phyloP scores from a whole-genome alignment of 192 early-diverging fungal species.

The Linnemannia schmuckeri region DNA sequence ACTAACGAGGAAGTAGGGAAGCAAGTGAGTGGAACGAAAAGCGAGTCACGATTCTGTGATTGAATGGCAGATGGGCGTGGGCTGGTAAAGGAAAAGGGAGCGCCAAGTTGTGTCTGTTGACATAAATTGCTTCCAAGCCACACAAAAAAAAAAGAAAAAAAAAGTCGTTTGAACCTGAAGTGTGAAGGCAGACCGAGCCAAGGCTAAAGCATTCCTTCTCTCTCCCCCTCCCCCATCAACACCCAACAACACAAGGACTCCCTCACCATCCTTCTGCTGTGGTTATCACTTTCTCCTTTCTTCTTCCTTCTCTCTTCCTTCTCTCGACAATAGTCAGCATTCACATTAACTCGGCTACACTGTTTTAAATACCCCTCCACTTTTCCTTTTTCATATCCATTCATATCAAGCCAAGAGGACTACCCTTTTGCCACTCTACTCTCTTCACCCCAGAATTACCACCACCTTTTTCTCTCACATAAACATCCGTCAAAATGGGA shows the following conservation, averaged over 20 bases:
- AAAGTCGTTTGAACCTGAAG: neutral
- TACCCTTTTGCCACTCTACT: neutral
- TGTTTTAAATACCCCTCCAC: constrained; percentile 4
- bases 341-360: neutral
- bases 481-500: constrained; percentile 53
- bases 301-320: neutral
- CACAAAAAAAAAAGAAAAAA: constrained; percentile 12
- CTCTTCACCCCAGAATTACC: neutral
- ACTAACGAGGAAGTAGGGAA: neutral
- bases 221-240: neutral
- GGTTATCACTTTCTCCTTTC: neutral
- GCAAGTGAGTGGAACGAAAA: neutral
- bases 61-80: too few species aligned
- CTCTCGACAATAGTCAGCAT: neutral
- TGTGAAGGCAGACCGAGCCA: neutral
- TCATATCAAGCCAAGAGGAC: neutral
- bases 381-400: neutral
- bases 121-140: constrained; percentile 7
- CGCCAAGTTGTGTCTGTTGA: neutral
- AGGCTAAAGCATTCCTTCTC: neutral
- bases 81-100: neutral
- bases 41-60: neutral
- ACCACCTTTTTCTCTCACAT: neutral
- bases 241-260: neutral
- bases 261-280: constrained; percentile 4